Base-by-base conservation (phyloP, 257 asterid species). In the Rehmannia glutinosa region DNA sequence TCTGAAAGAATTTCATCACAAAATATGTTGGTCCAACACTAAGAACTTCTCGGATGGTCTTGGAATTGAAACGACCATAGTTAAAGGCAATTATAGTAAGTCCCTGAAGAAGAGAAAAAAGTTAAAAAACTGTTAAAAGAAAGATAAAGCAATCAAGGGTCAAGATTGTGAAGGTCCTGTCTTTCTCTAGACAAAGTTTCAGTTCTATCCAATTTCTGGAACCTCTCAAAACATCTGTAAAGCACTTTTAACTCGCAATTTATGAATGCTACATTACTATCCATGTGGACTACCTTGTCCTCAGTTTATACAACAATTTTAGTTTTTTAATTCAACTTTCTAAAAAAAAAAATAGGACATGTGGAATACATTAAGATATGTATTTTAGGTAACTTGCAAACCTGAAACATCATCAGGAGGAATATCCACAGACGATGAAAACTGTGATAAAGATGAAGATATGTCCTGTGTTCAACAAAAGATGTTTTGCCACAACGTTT, bases 351-450 rank as follows among this genome's bases (percentile, higher is more conserved):
- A 11, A 12, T 36, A 30, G 49, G 25, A 21, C 33, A 38, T 21
- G 16, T 42, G 11, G 15, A 64, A 15, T 27, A 27, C 41, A 57
- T 27, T 24, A 20, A 15, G 41, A 55, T 20, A 57, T 45, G 52
- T 45, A 42, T 33, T 21, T 17, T 15, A 50, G 54, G 27, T 5
- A 59, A 53, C 28, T 49, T 35, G 58, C 81, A 75, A 69, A 94
- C 99, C 99, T 94, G 99, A 80, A 94, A 94, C 95, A 94, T 85
- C 85, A 94, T 82, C 73, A 88, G 21, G 64, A 94, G 95, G 80
- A 94, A 94, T 74, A 94, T 85, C 99, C 99, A 94, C 43, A 94
- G 95, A 51, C 99, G 96, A 78, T 94, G 96, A 62, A 94, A 94
- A 80, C 99, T 94, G 76, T 94, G 99, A 78, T 94, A 94, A 71